Base-by-base conservation (phyloP, 441 rosid genomes). In the Lepidium campestre region DNA sequence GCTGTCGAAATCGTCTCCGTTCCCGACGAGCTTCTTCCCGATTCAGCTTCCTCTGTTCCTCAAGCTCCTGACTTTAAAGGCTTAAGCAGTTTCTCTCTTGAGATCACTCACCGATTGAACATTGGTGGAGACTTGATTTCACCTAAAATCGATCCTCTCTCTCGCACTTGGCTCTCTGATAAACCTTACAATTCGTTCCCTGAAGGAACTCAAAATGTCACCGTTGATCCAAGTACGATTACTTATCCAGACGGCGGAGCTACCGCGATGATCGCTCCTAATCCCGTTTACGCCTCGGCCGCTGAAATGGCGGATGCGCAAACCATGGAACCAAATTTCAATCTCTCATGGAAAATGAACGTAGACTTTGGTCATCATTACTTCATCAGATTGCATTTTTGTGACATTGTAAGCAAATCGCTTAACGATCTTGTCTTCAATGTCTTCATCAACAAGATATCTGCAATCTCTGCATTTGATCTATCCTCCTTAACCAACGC, bases 371-470 rank as follows among this genome's bases (percentile, higher is more conserved):
- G 77, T 37, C 83, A 74, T 57, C 56, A 78, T 6, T 84, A 86
- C 74, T 64, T 82, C 70, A 65, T 82, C 15, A 69, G 91, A 68
- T 5, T 82, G 57, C 89, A 86, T 52, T 86, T 86, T 47, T 82
- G 89, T 70, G 89, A 86, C 72, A 82, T 86, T 54, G 80, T 79
- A 12, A 86, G 91, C 78, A 64, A 73, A 57, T 74, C 77, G 53
- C 81, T 73, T 14, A 78, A 80, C 32, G 83, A 86, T 1, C 68
- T 86, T 37, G 61, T 76, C 62, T 80, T 86, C 72, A 74, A 81
- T 6, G 74, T 86, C 17, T 84, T 62, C 61, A 75, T 86, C 27
- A 86, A 84, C 73, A 75, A 60, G 32, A 7, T 78, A 25, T 56
- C 63, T 42, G 87, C 66, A 1, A 68, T 61, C 2, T 67, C 77